These are phyloP conservation scores for Calonectria pteridis DNA, from an alignment of 2,329 filamentous ascomycete genomes.

Conservation along the genomic window DNA sequence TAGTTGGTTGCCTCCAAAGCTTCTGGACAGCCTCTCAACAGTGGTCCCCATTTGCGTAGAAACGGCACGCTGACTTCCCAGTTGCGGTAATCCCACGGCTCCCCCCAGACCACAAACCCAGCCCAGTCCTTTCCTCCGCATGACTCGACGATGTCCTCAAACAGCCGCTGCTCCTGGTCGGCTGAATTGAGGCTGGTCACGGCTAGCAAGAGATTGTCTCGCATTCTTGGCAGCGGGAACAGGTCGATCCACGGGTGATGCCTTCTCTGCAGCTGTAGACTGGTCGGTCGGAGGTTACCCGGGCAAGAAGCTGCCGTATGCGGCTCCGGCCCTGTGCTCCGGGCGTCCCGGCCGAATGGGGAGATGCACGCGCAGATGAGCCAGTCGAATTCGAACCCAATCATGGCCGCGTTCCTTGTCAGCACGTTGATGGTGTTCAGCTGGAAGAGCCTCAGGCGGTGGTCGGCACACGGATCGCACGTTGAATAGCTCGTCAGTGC, in stretches of 20 bases:
- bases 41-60: neutral
- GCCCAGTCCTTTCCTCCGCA: neutral
- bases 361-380: neutral
- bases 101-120: neutral
- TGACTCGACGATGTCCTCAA: neutral
- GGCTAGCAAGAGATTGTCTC: neutral
- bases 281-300: neutral
- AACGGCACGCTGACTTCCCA: neutral
- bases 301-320: neutral
- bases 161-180: neutral
- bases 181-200: neutral
- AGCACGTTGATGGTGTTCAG: neutral
- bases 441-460: neutral
- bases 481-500: neutral
- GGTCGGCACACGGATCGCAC: neutral
- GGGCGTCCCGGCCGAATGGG: neutral
- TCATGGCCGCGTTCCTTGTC: neutral
- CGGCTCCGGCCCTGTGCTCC: neutral
- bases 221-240: neutral
- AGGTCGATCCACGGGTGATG: slow-evolving; percentile 8
- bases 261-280: neutral
- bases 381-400: neutral
- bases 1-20: neutral
- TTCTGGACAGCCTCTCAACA: neutral
- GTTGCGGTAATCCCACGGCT: neutral